A percentile compares a stretch with the other conserved stretches of the same genome.
Evolutionary conservation across 441 rosid species (phyloP).

Genomic region (California macrophylla): DNA sequence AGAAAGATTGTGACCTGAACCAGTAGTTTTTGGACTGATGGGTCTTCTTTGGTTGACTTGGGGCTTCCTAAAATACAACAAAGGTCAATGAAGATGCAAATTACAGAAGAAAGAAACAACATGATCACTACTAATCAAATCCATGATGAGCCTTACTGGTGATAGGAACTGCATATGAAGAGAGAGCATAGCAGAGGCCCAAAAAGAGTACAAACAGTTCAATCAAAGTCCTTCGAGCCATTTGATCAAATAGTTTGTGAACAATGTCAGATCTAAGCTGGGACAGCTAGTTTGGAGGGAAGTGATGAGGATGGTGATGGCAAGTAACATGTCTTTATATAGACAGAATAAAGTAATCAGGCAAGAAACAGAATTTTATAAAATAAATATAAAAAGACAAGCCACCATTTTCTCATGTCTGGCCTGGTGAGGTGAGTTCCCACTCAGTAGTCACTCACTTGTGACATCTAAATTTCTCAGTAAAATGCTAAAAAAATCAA

Average conservation of each 20-base stretch:
- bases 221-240: not conserved
- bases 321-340: not conserved
- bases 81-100: not conserved
- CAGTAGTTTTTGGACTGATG: not conserved
- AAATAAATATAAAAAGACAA: not conserved
- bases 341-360: not conserved
- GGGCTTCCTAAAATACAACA: not conserved
- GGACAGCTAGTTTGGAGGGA: too few relatives aligned
- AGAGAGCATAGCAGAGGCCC: not conserved
- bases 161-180: not conserved
- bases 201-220: not conserved
- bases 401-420: not conserved
- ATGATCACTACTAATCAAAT: not conserved
- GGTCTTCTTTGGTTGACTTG: not conserved
- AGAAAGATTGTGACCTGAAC: too few relatives aligned
- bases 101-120: not conserved
- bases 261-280: not conserved
- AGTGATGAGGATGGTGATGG: not conserved
- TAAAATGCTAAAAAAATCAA: not conserved
- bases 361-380: not conserved
- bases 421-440: not conserved
- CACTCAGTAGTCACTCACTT: too few relatives aligned
- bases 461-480: not conserved
- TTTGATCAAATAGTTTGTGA: too few relatives aligned
- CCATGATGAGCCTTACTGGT: not conserved